These are phyloP conservation scores for Filobasidium floriforme DNA, from an alignment of 768 basidiomycete genomes.

Conservation along the genomic window DNA sequence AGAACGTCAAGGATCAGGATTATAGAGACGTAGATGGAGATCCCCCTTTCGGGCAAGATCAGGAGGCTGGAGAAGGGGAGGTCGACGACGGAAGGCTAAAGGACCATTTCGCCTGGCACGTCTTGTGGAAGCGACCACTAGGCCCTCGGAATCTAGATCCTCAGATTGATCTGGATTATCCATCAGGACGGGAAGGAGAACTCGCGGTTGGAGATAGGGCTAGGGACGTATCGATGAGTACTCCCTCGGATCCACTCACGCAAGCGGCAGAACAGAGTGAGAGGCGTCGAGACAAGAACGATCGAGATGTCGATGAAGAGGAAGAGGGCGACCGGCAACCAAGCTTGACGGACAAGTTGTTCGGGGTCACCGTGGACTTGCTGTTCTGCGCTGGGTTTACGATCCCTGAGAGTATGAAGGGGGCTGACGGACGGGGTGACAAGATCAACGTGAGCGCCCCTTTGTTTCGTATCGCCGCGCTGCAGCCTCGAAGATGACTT, in stretches of 20 bases:
- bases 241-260: constrained; percentile 3
- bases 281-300: neutral
- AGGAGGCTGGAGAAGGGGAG: constrained; percentile 3
- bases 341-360: constrained; percentile 72
- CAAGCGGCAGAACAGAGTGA: neutral
- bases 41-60: constrained; percentile 50
- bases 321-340: constrained; percentile 52
- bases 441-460: constrained; percentile 43
- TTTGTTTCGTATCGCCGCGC: neutral
- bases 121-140: constrained; percentile 63
- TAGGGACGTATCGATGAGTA: too few relatives aligned
- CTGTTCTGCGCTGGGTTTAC: constrained; percentile 93
- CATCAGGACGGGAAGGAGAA: neutral
- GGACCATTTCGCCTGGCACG: constrained; percentile 68
- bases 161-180: neutral
- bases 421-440: constrained; percentile 29
- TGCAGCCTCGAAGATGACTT: too few relatives aligned
- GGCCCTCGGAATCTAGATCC: constrained; percentile 39
- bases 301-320: neutral
- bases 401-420: constrained; percentile 52
- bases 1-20: constrained; percentile 24
- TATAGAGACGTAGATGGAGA: constrained; percentile 5
- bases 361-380: constrained; percentile 72
- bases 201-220: neutral
- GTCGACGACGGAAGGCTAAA: constrained; percentile 39